Base-by-base conservation (phyloP, 352 stramenopile genomes). In the Hyaloperonospora brassicae region DNA sequence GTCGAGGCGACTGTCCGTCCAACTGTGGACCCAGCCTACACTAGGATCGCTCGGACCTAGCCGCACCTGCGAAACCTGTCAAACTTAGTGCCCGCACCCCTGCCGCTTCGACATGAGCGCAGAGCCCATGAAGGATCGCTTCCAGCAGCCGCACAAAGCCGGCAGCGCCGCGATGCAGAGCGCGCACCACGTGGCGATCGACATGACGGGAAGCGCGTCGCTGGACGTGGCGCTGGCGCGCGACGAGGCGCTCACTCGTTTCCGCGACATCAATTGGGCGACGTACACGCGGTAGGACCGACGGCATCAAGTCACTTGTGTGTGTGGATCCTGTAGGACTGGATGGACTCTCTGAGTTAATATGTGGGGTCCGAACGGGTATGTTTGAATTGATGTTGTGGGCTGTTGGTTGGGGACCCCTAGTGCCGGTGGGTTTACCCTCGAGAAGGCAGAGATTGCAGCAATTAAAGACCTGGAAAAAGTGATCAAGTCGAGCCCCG, bases 231-330 rank as follows among this genome's bases (percentile, higher is more conserved):
- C 62, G 36, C 57, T 91, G 11, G 78, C 79, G 22, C 66, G 84
- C 21, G 84, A 94, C 62, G 82, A 94, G 64, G 84, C 84, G 56
- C 66, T 94, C 46, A 71, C 88, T 56, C 83, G 82, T 59, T 94
- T 94, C 68, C 79, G 84, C 48, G 84, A 93, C 61, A 94, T 94
- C 61, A 94, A 94, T 63, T 94, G 84, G 84, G 81, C 76, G 49
- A 91, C 81, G 21, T 94, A 94, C 68, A 91, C 84, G 52, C 81
- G 84, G 81, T 91, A 66, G 2, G 59, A 5, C 17, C 17, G 17
- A 17, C 17, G 17, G 17, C 17, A 1, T 1, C n/a, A 27, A 50
- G 35, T 12, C 12, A 39, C 6, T n/a, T 21, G 27, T 47, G 49
- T 52, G 47, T 51, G 43, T 36, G 31, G 52, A 44, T 34, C 27